Conservation (phyloP, 176 grass and related monocot species). For the barley (Hordeum vulgare) region MorexV3_pseudomolecules_assembly NC_058522.1:509381977-509382476, state of each 20-base stretch:
- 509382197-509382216: conserved; percentile 45
- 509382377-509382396: background rate
- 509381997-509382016: conserved; percentile 66
- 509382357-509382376: background rate
- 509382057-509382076: conserved; percentile 68
- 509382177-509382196: conserved; percentile 78
- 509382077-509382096: background rate
- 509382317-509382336: background rate
- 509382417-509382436: background rate
- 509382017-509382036: conserved; percentile 83
- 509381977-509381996: conserved; percentile 82
- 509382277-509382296: conserved; percentile 27
- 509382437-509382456: background rate
- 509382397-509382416: background rate
- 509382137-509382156: background rate
- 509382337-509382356: background rate
- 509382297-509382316: no score
- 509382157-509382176: conserved; percentile 10
- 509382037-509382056: conserved; percentile 76
- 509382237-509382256: conserved; percentile 24
- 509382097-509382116: background rate
- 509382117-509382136: background rate
- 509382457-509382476: background rate
- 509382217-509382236: conserved; percentile 33
- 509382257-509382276: conserved; percentile 28